Evolutionary conservation across 495 filamentous ascomycete genomes (phyloP).

Genomic region (Penicillium roqueforti): DNA sequence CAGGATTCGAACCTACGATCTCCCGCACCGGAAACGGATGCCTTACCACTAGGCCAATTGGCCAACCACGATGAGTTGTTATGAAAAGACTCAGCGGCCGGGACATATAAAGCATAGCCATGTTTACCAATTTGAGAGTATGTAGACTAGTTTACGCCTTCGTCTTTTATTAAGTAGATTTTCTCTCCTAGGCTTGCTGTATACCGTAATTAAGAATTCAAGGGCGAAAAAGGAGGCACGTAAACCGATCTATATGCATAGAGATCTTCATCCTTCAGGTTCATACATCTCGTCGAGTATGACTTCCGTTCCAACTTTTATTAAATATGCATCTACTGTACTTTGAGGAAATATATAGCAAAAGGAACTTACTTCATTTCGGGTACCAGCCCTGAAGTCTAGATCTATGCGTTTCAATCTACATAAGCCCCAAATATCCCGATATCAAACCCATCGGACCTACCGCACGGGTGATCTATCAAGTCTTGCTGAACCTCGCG

Average conservation of each 20-base stretch:
- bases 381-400: neutral
- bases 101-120: neutral
- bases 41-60: slow-evolving; percentile 34
- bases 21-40: slow-evolving; percentile 32
- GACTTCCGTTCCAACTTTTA: neutral
- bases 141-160: too few relatives aligned
- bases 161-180: neutral
- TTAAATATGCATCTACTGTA: neutral
- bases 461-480: slow-evolving; percentile 6
- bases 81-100: neutral
- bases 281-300: neutral
- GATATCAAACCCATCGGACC: neutral
- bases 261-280: neutral
- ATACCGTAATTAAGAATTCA: neutral
- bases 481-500: slow-evolving; percentile 22
- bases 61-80: slow-evolving; percentile 14
- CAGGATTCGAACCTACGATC: slow-evolving; percentile 36
- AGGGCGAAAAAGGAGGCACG: neutral
- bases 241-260: neutral
- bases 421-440: neutral
- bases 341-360: neutral
- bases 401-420: neutral
- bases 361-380: neutral
- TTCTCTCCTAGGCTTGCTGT: neutral
- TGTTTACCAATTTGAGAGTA: too few relatives aligned